Evolutionary conservation across 2,329 filamentous ascomycete species (phyloP).

Genomic region (Penicillium hordei): DNA sequence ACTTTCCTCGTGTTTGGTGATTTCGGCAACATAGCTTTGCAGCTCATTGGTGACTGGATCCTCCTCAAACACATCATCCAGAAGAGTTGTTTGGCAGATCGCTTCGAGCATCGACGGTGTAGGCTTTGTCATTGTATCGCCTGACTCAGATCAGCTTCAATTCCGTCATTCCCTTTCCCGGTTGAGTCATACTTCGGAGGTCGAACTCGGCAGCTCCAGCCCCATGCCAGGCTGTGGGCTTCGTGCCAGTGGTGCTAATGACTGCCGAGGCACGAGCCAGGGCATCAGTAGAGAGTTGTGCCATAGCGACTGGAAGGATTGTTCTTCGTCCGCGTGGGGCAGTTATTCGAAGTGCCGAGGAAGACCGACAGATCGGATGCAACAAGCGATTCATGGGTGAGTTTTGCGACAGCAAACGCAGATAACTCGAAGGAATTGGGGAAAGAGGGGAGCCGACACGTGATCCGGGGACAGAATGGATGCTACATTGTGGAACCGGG

Average conservation of each 20-base stretch:
- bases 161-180: not conserved
- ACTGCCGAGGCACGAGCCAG: conserved; percentile 10
- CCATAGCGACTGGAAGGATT: conserved; percentile 19
- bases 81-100: conserved; percentile 69
- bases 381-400: conserved; percentile 18
- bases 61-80: conserved; percentile 82
- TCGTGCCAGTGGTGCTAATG: not conserved
- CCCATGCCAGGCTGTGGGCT: conserved; percentile 38
- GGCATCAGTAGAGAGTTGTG: conserved; percentile 19
- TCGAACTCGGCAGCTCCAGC: conserved; percentile 58
- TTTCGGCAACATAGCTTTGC: conserved; percentile 69
- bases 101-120: conserved; percentile 79
- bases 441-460: conserved; percentile 11
- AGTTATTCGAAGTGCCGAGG: conserved; percentile 7
- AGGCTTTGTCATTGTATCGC: conserved; percentile 72
- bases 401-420: not conserved
- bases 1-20: conserved; percentile 73
- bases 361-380: conserved; percentile 13
- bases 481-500: not conserved
- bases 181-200: conserved; percentile 48
- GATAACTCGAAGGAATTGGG: not conserved
- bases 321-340: conserved; percentile 1
- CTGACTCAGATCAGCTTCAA: conserved; percentile 34
- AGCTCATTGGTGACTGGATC: conserved; percentile 76
- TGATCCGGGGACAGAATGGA: not conserved